Evolutionary conservation across 1,139 yeast genomes (phyloP).

Genomic region (Lodderomyces orthopsilosis): DNA sequence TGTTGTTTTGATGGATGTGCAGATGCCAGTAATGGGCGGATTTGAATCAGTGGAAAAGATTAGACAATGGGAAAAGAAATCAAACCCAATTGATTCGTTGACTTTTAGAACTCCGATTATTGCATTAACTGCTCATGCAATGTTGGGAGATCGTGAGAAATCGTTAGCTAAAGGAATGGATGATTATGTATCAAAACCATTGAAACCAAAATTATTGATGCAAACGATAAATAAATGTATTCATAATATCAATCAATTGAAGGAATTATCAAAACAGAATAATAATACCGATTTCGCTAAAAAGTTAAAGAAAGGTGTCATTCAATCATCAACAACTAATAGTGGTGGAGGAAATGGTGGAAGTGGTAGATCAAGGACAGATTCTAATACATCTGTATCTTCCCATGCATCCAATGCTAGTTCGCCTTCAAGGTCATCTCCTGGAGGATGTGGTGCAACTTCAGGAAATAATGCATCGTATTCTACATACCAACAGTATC

Average conservation of each 20-base stretch:
- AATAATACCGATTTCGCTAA: slow-evolving; percentile 49
- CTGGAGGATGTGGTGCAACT: slow-evolving; percentile 1
- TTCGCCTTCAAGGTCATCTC: slow-evolving; percentile 2
- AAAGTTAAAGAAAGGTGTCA: slow-evolving; percentile 39
- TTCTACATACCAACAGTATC: not conserved
- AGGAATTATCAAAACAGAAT: slow-evolving; percentile 52
- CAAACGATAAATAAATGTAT: slow-evolving; percentile 85
- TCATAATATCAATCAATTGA: slow-evolving; percentile 60
- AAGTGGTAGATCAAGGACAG: not conserved
- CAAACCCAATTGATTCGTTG: slow-evolving; percentile 67
- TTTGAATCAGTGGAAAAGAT: slow-evolving; percentile 86
- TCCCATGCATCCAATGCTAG: not conserved
- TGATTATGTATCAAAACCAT: slow-evolving; percentile 82
- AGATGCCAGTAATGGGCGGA: slow-evolving; percentile 95
- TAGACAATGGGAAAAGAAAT: slow-evolving; percentile 82
- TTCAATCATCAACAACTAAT: slow-evolving; percentile 17
- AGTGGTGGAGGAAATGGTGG: not conserved
- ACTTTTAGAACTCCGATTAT: slow-evolving; percentile 76
- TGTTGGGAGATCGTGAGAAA: slow-evolving; percentile 85
- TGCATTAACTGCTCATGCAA: slow-evolving; percentile 88
- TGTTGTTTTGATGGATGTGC: slow-evolving; percentile 88
- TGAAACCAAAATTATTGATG: slow-evolving; percentile 76
- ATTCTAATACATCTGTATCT: not conserved
- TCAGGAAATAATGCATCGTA: too few species aligned
- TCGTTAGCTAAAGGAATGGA: slow-evolving; percentile 90